Conservation (phyloP, 305 asterid genomes). For the Euphrasia arctica region DNA sequence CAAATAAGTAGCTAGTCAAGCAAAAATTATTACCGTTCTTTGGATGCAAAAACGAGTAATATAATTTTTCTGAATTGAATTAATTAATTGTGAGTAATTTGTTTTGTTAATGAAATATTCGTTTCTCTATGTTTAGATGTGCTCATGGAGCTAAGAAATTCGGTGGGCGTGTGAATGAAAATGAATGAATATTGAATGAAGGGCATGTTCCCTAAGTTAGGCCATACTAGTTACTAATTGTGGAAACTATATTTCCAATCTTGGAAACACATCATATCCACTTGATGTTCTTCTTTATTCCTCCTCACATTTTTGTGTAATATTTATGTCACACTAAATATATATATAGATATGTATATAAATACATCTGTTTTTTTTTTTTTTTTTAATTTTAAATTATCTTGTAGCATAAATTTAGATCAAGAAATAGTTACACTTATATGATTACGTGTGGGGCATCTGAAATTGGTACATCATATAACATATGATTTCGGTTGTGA, state of each 20-base stretch:
- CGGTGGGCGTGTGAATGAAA: conserved; percentile 25
- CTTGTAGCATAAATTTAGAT: neutral
- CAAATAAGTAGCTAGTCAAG: too few species aligned
- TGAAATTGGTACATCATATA: neutral
- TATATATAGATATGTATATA: too few species aligned
- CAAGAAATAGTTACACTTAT: neutral
- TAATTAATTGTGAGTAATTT: neutral
- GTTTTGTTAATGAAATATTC: too few species aligned
- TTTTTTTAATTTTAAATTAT: neutral
- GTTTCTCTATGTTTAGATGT: neutral
- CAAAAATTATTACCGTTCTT: too few species aligned
- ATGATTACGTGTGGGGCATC: conserved; percentile 8
- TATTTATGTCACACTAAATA: conserved; percentile 30
- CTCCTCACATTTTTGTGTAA: conserved; percentile 37
- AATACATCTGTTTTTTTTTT: too few species aligned
- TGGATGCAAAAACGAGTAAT: too few species aligned
- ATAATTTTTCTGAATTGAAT: neutral
- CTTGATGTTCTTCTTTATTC: conserved; percentile 33
- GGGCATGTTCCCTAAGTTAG: conserved; percentile 53
- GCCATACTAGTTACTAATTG: conserved; percentile 40
- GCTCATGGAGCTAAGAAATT: neutral
- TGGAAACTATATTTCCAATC: conserved; percentile 30
- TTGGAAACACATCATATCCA: conserved; percentile 32
- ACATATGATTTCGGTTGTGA: neutral
- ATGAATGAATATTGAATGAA: neutral